These are phyloP conservation scores for Suillus tomentosus DNA, from an alignment of 768 basidiomycete genomes.

Conservation along the genomic window DNA sequence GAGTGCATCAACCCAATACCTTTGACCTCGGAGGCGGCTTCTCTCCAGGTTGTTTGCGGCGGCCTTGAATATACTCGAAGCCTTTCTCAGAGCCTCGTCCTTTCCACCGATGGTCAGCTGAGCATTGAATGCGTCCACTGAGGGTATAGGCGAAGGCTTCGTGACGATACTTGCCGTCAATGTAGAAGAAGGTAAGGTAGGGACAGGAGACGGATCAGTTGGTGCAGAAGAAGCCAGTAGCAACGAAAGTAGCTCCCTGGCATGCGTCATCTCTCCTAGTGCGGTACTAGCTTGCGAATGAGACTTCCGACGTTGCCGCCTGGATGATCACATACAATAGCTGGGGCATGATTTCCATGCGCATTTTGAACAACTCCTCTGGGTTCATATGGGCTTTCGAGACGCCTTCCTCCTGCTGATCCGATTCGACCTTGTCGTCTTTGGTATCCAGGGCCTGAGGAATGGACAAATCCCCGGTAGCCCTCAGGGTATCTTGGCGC, in stretches of 20 bases:
- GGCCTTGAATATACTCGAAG: conserved; percentile 66
- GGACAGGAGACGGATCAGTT: conserved; percentile 33
- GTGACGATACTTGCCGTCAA: conserved; percentile 66
- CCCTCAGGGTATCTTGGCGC: conserved; percentile 34
- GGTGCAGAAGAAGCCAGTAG: conserved; percentile 49
- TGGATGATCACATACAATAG: conserved; percentile 58
- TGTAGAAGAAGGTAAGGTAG: conserved; percentile 33
- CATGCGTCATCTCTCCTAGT: conserved; percentile 78
- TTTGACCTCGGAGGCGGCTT: conserved; percentile 60
- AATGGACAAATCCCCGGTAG: conserved; percentile 23
- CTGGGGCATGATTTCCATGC: conserved; percentile 67
- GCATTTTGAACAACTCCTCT: conserved; percentile 75
- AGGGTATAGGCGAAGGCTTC: conserved; percentile 64
- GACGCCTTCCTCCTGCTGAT: conserved; percentile 24
- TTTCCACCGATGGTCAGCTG: conserved; percentile 78
- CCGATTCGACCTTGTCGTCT: conserved; percentile 31
- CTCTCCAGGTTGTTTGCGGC: conserved; percentile 73
- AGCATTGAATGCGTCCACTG: conserved; percentile 71
- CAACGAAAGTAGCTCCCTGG: conserved; percentile 66
- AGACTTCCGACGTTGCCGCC: not conserved
- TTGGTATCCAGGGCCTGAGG: conserved; percentile 30
- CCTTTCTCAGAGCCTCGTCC: conserved; percentile 76
- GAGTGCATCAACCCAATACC: conserved; percentile 82
- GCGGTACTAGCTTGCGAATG: conserved; percentile 52
- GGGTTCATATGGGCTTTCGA: conserved; percentile 57